Percentiles rank a stretch among this genome's conserved stretches.
Conservation (phyloP, 2,329 filamentous ascomycete species). For the Elsinoe ampelina region DNA sequence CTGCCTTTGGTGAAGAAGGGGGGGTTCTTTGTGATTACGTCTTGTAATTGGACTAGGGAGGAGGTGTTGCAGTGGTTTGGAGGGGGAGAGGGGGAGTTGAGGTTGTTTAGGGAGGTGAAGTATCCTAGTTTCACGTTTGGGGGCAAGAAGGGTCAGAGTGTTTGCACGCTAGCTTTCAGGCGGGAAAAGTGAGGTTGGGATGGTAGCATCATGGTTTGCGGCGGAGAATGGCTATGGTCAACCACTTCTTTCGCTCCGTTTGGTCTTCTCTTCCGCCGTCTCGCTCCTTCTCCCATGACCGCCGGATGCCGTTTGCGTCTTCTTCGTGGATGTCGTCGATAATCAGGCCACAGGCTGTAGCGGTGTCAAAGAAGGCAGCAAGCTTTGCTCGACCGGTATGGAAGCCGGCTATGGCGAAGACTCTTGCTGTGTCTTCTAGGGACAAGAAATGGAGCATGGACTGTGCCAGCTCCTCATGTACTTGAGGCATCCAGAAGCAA, state of each 20-base stretch:
- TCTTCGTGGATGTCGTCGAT: slow-evolving; percentile 60
- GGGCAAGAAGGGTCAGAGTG: slow-evolving; percentile 76
- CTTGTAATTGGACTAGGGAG: slow-evolving; percentile 94
- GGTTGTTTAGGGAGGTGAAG: slow-evolving; percentile 57
- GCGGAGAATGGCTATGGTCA: slow-evolving; percentile 47
- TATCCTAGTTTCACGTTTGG: slow-evolving; percentile 88
- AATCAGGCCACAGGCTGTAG: slow-evolving; percentile 45
- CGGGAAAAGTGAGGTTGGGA: neutral
- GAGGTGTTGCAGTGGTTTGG: slow-evolving; percentile 78
- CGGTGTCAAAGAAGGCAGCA: slow-evolving; percentile 54
- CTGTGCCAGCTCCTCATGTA: slow-evolving; percentile 56
- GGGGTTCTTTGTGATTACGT: slow-evolving; percentile 76
- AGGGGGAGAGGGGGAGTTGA: slow-evolving; percentile 39
- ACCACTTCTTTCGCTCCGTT: slow-evolving; percentile 58
- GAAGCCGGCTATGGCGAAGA: slow-evolving; percentile 61
- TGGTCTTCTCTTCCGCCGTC: slow-evolving; percentile 55
- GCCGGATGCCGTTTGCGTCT: slow-evolving; percentile 54
- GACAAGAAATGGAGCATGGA: slow-evolving; percentile 57
- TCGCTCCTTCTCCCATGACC: slow-evolving; percentile 47
- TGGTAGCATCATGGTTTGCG: neutral
- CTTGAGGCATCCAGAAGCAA: slow-evolving; percentile 65
- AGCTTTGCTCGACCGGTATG: slow-evolving; percentile 61
- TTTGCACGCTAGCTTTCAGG: slow-evolving; percentile 77
- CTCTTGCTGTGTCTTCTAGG: slow-evolving; percentile 37
- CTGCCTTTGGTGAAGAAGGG: slow-evolving; percentile 58